Conservation (phyloP, 2,329 filamentous ascomycete genomes). For the Ophiostoma sp. region DNA sequence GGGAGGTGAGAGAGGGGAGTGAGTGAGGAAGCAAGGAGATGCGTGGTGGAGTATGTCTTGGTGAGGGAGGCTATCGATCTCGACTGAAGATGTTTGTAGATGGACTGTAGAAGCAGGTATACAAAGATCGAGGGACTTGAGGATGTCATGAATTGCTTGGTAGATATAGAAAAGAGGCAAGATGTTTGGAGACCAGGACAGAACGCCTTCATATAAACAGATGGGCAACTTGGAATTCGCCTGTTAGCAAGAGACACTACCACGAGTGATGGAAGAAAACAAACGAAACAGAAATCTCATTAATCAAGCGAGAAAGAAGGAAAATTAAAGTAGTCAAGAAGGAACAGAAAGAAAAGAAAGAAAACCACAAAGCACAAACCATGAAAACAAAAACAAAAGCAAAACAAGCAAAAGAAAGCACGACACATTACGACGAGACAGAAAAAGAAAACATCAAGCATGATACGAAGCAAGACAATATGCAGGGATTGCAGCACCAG, state of each 20-base stretch:
- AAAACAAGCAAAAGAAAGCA: neutral
- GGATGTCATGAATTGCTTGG: too few relatives aligned
- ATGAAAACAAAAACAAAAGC: neutral
- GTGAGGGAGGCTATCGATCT: neutral
- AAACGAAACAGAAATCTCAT: neutral
- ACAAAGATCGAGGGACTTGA: too few relatives aligned
- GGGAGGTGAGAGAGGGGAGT: neutral
- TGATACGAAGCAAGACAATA: slow-evolving; percentile 1
- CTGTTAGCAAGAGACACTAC: neutral
- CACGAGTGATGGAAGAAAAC: neutral
- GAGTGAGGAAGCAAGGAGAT: slow-evolving; percentile 2
- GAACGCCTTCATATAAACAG: neutral
- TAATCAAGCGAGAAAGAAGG: neutral
- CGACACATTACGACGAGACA: neutral
- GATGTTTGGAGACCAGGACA: neutral
- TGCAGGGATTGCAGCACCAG: slow-evolving; percentile 17
- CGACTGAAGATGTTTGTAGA: too few relatives aligned
- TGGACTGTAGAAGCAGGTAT: too few relatives aligned
- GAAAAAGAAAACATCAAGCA: neutral
- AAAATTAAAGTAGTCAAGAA: neutral
- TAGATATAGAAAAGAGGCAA: neutral
- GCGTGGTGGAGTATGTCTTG: neutral
- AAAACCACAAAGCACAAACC: neutral
- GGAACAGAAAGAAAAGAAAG: neutral
- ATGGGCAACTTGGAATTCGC: neutral